Conservation (phyloP, 208 protist genomes). For the Acanthamoeba sp. region DNA sequence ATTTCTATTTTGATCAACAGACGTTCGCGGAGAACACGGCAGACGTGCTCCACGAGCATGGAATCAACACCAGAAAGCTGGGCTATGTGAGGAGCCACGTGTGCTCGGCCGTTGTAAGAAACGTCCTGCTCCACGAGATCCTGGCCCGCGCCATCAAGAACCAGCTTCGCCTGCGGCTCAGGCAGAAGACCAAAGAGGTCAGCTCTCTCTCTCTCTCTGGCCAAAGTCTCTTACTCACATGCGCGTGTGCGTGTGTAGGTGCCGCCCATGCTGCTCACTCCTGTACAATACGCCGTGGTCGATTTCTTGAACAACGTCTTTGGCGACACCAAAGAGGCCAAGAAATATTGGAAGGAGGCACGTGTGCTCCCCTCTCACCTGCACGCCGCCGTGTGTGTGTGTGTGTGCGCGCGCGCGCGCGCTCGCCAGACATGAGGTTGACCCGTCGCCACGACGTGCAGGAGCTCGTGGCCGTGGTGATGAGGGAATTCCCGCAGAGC, state of each 20-base stretch:
- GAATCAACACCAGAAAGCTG: slow-evolving; percentile 66
- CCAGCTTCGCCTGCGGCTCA: slow-evolving; percentile 30
- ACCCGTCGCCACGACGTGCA: too few species aligned
- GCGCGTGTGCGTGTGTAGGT: background rate
- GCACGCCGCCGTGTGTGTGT: too few species aligned
- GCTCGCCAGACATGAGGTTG: too few species aligned
- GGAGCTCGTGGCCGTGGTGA: slow-evolving; percentile 30
- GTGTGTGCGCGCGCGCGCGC: too few species aligned
- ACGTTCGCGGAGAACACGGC: slow-evolving; percentile 34
- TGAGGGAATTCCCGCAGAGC: slow-evolving; percentile 61
- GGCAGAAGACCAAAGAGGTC: slow-evolving; percentile 74
- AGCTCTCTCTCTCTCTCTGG: background rate
- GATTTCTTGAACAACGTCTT: slow-evolving; percentile 75
- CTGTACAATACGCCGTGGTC: slow-evolving; percentile 69
- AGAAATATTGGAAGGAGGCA: slow-evolving; percentile 71
- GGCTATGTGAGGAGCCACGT: slow-evolving; percentile 57
- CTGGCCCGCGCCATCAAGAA: slow-evolving; percentile 70
- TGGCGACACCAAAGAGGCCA: slow-evolving; percentile 60
- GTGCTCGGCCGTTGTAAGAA: slow-evolving; percentile 13
- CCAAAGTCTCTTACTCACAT: background rate
- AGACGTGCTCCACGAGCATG: slow-evolving; percentile 54
- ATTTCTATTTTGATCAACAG: background rate
- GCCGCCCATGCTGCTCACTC: slow-evolving; percentile 74
- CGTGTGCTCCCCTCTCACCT: too few species aligned
- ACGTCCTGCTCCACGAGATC: slow-evolving; percentile 65